Base-by-base conservation (phyloP, 106 monocot species). In the Ottelia alismoides region DNA sequence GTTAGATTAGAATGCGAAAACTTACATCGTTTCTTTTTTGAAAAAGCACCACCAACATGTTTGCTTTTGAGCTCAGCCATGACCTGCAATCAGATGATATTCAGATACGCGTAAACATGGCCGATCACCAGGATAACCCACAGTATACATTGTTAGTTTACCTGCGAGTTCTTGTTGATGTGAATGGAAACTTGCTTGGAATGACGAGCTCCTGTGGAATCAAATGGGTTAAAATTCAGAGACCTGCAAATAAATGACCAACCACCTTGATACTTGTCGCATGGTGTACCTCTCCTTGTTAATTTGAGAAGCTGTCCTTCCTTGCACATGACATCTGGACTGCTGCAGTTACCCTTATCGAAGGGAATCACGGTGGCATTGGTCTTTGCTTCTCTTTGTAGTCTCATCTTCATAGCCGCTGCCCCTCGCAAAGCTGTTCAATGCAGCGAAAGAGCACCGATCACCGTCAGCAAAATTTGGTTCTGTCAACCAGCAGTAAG, bases 101-200 rank as follows among this genome's bases (percentile, higher is more conserved):
- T n/a, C n/a, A n/a, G n/a, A n/a, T n/a, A 12, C 9, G 9, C 35
- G 35, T 6, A 12, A 35, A 12, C 5, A 22, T 3, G 35, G 12
- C 12, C 12, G 35, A 35, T 35, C 35, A 35, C 5, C 35, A 5
- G 12, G 35, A 35, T 35, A 5, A 12, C 5, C 9, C n/a, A 6
- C 12, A 12, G 35, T 35, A 12, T 3, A 6, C 35, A 6, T 12
- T 3, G 35, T 35, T 4, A n/a, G n/a, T 28, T 25, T 18, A 85
- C 92, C 82, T 88, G 93, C 18, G 88, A 88, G 45, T 71, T 88
- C 52, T 65, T 87, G 79, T 88, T 96, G 61, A 88, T 72, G 60
- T 84, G 82, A 17, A 88, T 65, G 1, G 72, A 68, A 25, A 88
- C 88, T 18, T 45, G 56, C 67, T 84, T 88, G 76, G 73, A 65